These are phyloP conservation scores for Arctium lappa DNA, from an alignment of 129 eudicot genomes.

Conservation along the genomic window DNA sequence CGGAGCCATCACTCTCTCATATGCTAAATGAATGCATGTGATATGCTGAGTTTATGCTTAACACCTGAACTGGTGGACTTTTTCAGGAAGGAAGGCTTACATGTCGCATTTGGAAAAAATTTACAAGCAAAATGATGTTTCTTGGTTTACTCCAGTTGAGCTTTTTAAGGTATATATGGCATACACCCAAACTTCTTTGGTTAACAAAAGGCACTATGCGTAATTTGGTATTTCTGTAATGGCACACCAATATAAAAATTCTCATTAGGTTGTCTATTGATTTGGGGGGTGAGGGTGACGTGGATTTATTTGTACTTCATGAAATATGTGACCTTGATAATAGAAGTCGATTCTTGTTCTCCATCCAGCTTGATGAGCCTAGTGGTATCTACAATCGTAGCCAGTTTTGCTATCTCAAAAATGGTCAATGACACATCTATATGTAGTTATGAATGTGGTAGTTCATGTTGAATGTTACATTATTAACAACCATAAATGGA, in stretches of 20 bases:
- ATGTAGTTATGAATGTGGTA: background rate
- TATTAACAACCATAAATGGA: background rate
- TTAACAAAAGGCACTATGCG: background rate
- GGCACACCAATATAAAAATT: background rate
- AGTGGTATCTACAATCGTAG: background rate
- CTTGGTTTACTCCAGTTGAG: constrained; percentile 99
- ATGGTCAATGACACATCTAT: background rate
- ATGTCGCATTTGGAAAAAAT: constrained; percentile 65
- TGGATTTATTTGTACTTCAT: background rate
- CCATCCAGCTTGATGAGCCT: background rate
- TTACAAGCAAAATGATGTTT: constrained; percentile 85
- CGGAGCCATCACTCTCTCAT: background rate
- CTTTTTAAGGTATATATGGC: constrained; percentile 75
- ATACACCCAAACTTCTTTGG: background rate
- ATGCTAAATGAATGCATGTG: background rate
- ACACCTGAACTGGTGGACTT: background rate
- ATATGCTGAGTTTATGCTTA: background rate
- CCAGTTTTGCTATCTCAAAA: background rate
- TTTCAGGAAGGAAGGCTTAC: constrained; percentile 89
- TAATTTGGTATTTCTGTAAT: background rate
- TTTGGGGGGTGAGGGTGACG: background rate
- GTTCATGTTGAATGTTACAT: constrained; percentile 6
- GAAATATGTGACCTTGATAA: background rate
- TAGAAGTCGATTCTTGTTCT: background rate
- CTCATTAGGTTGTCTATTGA: background rate